A percentile compares a stretch with the other conserved stretches of the same genome.
Evolutionary conservation across 2,329 filamentous ascomycete species (phyloP).

Genomic region (Alternaria consortialis): DNA sequence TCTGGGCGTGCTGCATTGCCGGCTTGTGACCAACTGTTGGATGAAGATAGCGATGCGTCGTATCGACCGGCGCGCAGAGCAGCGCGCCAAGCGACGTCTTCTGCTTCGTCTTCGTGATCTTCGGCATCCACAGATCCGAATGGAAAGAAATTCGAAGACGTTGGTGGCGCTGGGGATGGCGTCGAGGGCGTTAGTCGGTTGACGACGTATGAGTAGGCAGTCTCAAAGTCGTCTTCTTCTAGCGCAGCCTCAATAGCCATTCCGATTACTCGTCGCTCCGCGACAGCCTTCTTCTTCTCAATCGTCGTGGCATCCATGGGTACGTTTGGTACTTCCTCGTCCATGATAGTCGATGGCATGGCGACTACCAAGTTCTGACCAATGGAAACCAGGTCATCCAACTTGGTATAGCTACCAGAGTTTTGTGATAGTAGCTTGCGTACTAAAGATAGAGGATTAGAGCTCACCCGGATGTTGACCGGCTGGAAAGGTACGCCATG

Average conservation of each 20-base stretch:
- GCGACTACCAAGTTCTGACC: slow-evolving; percentile 69
- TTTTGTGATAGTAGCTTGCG: slow-evolving; percentile 80
- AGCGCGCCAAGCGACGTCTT: slow-evolving; percentile 80
- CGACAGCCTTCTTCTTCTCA: slow-evolving; percentile 51
- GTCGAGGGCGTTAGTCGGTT: slow-evolving; percentile 66
- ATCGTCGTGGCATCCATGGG: slow-evolving; percentile 31
- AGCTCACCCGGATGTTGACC: slow-evolving; percentile 77
- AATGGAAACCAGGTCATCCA: slow-evolving; percentile 76
- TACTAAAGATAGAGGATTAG: slow-evolving; percentile 77
- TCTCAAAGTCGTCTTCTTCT: slow-evolving; percentile 82
- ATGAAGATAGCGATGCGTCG: slow-evolving; percentile 52
- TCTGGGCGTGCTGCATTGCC: slow-evolving; percentile 60
- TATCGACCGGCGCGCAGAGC: slow-evolving; percentile 82
- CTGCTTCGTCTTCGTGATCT: slow-evolving; percentile 49
- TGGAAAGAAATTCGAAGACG: slow-evolving; percentile 35
- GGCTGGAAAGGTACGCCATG: slow-evolving; percentile 83
- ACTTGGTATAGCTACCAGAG: slow-evolving; percentile 73
- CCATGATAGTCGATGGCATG: slow-evolving; percentile 44
- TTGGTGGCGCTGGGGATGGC: slow-evolving; percentile 34
- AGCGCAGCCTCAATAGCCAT: slow-evolving; percentile 84
- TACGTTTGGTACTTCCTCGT: slow-evolving; percentile 61
- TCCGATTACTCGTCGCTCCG: slow-evolving; percentile 74
- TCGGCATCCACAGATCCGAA: slow-evolving; percentile 34
- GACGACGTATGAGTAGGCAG: slow-evolving; percentile 83
- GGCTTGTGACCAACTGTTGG: slow-evolving; percentile 50